A percentile compares a stretch with the other conserved stretches of the same genome.
Evolutionary conservation across 164 flowering plant genomes (phyloP).

Genomic region (Vitis vinifera): DNA sequence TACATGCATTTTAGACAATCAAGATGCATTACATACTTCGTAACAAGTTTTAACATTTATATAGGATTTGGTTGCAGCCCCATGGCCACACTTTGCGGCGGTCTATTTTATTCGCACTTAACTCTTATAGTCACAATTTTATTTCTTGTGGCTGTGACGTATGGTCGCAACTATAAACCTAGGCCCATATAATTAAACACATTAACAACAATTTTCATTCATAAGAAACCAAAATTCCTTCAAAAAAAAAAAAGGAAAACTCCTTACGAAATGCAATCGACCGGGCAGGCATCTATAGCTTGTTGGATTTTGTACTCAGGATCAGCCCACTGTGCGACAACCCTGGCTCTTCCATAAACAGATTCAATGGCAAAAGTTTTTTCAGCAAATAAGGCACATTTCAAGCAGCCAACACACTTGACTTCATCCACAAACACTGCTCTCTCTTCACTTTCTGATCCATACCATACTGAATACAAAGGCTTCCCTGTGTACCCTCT

Average conservation of each 20-base stretch:
- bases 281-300: conserved; percentile 83
- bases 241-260: background rate
- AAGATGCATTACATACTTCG: no score
- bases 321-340: conserved; percentile 95
- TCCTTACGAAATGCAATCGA: conserved; percentile 89
- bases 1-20: no score
- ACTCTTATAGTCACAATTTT: no score
- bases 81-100: no score
- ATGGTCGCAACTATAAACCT: no score
- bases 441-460: conserved; percentile 67
- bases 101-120: no score
- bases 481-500: conserved; percentile 82
- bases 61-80: no score
- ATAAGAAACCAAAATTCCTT: background rate
- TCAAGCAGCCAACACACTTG: conserved; percentile 90
- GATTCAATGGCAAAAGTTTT: conserved; percentile 90
- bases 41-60: no score
- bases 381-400: conserved; percentile 82
- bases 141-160: no score
- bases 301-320: conserved; percentile 71
- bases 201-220: no score
- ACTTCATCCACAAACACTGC: conserved; percentile 94
- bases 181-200: no score
- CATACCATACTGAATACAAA: conserved; percentile 77
- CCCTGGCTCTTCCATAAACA: conserved; percentile 84